Percentiles rank a stretch among this genome's conserved stretches.
Evolutionary conservation across 2,329 filamentous ascomycete genomes (phyloP).

Genomic region (Alternaria triticimaculans): DNA sequence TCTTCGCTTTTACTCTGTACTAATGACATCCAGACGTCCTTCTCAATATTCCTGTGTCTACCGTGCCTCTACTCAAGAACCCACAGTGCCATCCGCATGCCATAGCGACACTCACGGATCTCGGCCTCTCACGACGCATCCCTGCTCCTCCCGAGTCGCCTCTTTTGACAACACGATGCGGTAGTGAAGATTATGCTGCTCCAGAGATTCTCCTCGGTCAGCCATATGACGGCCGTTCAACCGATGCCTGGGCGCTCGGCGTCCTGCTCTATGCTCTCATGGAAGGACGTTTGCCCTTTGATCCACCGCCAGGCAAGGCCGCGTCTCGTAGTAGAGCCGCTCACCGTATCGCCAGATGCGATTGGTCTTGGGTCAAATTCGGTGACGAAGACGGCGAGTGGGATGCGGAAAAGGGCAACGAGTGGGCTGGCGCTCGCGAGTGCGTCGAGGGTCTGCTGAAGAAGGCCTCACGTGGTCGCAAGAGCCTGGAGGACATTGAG

Average conservation of each 20-base stretch:
- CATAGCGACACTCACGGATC: constrained; percentile 86
- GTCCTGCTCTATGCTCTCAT: constrained; percentile 92
- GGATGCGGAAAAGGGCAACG: constrained; percentile 70
- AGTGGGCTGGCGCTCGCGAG: constrained; percentile 75
- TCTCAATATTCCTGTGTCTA: constrained; percentile 76
- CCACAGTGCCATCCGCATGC: constrained; percentile 81
- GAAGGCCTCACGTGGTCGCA: constrained; percentile 76
- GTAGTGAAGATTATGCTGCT: constrained; percentile 95
- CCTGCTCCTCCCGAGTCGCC: constrained; percentile 76
- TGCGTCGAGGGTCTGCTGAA: constrained; percentile 86
- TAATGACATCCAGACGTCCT: constrained; percentile 73
- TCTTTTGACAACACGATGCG: constrained; percentile 90
- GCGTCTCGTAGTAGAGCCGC: constrained; percentile 78
- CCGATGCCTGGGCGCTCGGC: constrained; percentile 93
- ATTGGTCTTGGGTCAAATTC: constrained; percentile 93
- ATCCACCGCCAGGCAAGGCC: constrained; percentile 81
- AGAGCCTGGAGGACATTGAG: constrained; percentile 75
- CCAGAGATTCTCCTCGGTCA: constrained; percentile 96
- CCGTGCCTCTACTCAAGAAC: constrained; percentile 69
- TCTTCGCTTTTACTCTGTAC: constrained; percentile 28
- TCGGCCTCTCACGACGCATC: constrained; percentile 87
- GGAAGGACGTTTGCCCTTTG: constrained; percentile 92
- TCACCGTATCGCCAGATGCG: constrained; percentile 92
- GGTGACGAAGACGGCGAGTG: constrained; percentile 86
- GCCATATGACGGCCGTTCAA: constrained; percentile 88